phyloP scores from a whole-genome alignment of 805 yeast genomes.

The Suhomyces tanzawaensis region DNA sequence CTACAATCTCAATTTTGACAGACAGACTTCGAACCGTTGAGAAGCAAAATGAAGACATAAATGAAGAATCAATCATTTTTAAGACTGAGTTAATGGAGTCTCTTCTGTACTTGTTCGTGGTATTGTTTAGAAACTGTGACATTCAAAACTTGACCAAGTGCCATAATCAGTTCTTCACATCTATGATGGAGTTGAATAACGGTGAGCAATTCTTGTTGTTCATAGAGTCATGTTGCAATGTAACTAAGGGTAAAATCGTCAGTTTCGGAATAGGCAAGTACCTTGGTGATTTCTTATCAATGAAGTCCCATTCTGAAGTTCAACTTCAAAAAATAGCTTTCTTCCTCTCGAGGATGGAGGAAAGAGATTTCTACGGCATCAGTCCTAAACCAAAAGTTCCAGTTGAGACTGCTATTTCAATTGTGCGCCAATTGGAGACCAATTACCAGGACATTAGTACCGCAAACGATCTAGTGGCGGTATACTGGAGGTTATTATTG shows the following conservation, averaged over 20 bases:
- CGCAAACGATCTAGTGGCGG: constrained; percentile 26
- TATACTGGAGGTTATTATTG: constrained; percentile 53
- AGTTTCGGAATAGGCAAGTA: constrained; percentile 42
- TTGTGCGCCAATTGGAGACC: constrained; percentile 10
- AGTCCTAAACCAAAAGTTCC: constrained; percentile 24
- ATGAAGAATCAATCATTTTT: background rate
- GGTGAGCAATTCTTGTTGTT: constrained; percentile 45
- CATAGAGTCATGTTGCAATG: constrained; percentile 42
- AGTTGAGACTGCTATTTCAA: constrained; percentile 23
- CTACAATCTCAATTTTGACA: constrained; percentile 20
- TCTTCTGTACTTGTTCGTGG: constrained; percentile 45
- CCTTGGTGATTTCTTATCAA: constrained; percentile 49
- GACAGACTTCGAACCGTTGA: constrained; percentile 12
- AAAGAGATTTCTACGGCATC: constrained; percentile 9
- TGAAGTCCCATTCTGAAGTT: constrained; percentile 17
- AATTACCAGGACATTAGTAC: constrained; percentile 7
- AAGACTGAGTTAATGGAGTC: constrained; percentile 19
- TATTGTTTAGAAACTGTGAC: constrained; percentile 56
- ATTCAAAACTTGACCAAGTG: constrained; percentile 44
- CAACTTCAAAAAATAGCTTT: constrained; percentile 28
- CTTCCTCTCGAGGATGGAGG: constrained; percentile 17
- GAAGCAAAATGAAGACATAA: background rate
- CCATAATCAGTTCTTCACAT: constrained; percentile 44
- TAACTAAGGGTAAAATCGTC: constrained; percentile 44
- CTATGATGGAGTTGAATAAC: constrained; percentile 29